These are phyloP conservation scores for Aspergillus egyptiacus DNA, from an alignment of 495 filamentous ascomycete species.

Conservation along the genomic window DNA sequence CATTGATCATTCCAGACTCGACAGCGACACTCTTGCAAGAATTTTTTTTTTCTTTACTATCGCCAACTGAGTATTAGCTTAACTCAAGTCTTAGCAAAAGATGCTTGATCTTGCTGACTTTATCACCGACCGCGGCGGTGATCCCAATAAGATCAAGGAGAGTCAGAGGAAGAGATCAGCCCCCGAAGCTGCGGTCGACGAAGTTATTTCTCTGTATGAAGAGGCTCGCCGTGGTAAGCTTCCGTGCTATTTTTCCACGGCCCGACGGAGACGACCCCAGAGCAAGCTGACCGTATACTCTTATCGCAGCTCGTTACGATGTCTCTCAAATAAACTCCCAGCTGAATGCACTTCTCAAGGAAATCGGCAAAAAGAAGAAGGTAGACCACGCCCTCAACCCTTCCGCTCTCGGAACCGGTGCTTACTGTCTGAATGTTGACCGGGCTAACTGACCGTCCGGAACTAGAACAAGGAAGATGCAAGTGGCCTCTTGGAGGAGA, in stretches of 20 bases:
- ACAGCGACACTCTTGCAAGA: not conserved
- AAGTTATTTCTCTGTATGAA: slow-evolving; percentile 81
- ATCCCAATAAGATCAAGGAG: slow-evolving; percentile 83
- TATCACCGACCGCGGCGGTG: slow-evolving; percentile 79
- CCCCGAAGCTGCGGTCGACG: slow-evolving; percentile 76
- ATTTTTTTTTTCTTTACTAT: not conserved
- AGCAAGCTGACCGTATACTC: slow-evolving; percentile 4
- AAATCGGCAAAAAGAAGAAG: slow-evolving; percentile 92
- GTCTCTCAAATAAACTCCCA: slow-evolving; percentile 71
- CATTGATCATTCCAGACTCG: not conserved
- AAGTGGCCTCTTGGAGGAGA: slow-evolving; percentile 65
- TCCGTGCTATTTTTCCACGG: not conserved
- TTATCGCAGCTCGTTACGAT: slow-evolving; percentile 61
- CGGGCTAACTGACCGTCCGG: not conserved
- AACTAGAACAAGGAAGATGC: slow-evolving; percentile 77
- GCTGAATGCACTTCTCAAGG: slow-evolving; percentile 83
- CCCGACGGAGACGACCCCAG: not conserved
- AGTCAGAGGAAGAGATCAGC: slow-evolving; percentile 78
- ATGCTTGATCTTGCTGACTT: slow-evolving; percentile 82
- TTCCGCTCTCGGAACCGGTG: not conserved
- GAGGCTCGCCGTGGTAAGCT: slow-evolving; percentile 70
- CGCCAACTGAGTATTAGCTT: not conserved
- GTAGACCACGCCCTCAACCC: slow-evolving; percentile 26
- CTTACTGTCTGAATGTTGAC: not conserved
- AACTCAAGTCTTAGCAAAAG: not conserved